Percentiles rank a stretch among this genome's conserved stretches.
phyloP scores from a whole-genome alignment of 768 basidiomycete genomes.

The Cubamyces lactineus region DNA sequence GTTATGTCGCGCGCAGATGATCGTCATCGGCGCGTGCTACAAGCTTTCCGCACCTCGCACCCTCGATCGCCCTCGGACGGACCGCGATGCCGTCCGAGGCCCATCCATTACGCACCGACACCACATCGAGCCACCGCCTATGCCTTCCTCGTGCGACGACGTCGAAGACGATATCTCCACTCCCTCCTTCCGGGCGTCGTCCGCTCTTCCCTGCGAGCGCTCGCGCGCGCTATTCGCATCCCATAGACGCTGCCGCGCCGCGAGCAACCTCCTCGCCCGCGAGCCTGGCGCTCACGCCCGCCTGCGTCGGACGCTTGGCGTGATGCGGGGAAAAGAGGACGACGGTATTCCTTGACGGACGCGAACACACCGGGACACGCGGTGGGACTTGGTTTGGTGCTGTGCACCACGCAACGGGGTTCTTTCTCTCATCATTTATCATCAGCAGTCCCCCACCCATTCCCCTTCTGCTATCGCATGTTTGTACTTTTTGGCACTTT shows the following conservation, averaged over 20 bases:
- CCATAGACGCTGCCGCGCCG: slow-evolving; percentile 8
- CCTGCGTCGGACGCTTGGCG: slow-evolving; percentile 19
- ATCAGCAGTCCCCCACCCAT: neutral
- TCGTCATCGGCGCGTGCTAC: slow-evolving; percentile 25
- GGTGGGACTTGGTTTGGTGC: slow-evolving; percentile 19
- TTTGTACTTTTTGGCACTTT: slow-evolving; percentile 11
- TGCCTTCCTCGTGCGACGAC: slow-evolving; percentile 13
- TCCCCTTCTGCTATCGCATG: slow-evolving; percentile 7
- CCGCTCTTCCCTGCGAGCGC: slow-evolving; percentile 19
- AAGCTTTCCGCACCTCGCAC: slow-evolving; percentile 2
- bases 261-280: slow-evolving; percentile 3
- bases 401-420: slow-evolving; percentile 20
- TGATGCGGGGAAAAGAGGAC: neutral
- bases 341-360: slow-evolving; percentile 11
- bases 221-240: neutral
- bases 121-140: slow-evolving; percentile 13
- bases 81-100: neutral
- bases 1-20: slow-evolving; percentile 51
- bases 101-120: neutral
- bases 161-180: slow-evolving; percentile 9
- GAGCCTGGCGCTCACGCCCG: slow-evolving; percentile 13
- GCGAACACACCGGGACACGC: slow-evolving; percentile 17
- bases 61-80: slow-evolving; percentile 6
- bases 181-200: neutral
- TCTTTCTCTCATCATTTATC: slow-evolving; percentile 6